A percentile compares a stretch with the other conserved stretches of the same genome.
Evolutionary conservation across 2,329 filamentous ascomycete species (phyloP).

Genomic region (Colletotrichum sublineola): DNA sequence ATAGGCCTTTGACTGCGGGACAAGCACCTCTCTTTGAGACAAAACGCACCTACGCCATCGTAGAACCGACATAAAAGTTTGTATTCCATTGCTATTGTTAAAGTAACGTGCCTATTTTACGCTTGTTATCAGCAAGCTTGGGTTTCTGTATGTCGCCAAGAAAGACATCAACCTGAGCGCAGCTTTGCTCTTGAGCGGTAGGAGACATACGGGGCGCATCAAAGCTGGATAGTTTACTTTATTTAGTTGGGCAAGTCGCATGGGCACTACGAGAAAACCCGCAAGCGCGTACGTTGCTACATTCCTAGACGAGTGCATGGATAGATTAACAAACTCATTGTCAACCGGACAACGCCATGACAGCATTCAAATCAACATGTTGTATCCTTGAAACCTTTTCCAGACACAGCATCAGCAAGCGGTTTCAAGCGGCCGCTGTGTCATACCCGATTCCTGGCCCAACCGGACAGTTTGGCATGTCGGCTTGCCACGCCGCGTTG

Average conservation of each 20-base stretch:
- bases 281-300: background rate
- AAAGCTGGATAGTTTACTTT: background rate
- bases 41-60: background rate
- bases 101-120: background rate
- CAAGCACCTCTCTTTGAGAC: background rate
- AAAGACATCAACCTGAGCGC: background rate
- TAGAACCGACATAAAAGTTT: background rate
- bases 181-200: background rate
- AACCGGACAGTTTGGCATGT: constrained; percentile 28
- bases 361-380: background rate
- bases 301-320: background rate
- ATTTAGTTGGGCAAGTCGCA: background rate
- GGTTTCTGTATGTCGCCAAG: background rate
- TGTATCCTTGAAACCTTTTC: background rate
- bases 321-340: background rate
- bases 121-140: background rate
- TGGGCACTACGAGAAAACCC: background rate
- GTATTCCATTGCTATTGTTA: background rate
- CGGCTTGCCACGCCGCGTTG: constrained; percentile 18
- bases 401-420: background rate
- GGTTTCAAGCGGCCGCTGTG: background rate
- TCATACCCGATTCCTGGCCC: constrained; percentile 20
- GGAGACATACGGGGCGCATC: background rate
- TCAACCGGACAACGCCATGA: background rate
- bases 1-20: background rate